Percentiles rank a stretch among this genome's conserved stretches.
phyloP scores from a whole-genome alignment of 2,329 filamentous ascomycete species.

The Davidsoniella neocaledoniae region DNA sequence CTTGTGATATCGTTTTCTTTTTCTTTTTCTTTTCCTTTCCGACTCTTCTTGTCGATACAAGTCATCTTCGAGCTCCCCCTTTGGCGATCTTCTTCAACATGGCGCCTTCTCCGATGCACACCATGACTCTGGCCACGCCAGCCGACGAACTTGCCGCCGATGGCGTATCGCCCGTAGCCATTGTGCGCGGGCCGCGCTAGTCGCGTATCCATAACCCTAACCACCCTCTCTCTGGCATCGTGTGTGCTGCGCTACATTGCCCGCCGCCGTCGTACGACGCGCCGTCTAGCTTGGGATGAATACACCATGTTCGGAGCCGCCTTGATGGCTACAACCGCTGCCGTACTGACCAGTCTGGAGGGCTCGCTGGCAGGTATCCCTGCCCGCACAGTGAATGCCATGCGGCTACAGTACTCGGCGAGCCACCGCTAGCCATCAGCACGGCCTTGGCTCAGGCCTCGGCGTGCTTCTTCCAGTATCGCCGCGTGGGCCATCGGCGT shows the following conservation, averaged over 20 bases:
- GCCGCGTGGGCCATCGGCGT: constrained; percentile 17
- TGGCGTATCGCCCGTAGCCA: neutral
- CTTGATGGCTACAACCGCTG: neutral
- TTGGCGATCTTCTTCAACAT: neutral
- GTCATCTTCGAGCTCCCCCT: too few species aligned
- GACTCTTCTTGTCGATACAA: too few species aligned
- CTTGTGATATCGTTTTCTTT: too few species aligned
- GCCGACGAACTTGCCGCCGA: neutral
- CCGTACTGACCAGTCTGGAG: neutral
- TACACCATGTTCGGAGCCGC: constrained; percentile 18
- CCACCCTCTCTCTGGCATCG: constrained; percentile 19
- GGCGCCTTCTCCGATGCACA: constrained; percentile 1
- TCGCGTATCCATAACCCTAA: constrained; percentile 21
- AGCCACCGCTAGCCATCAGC: constrained; percentile 8
- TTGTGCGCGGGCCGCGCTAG: constrained; percentile 21
- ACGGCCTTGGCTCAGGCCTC: constrained; percentile 22
- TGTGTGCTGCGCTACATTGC: constrained; percentile 20
- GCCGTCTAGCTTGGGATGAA: constrained; percentile 20
- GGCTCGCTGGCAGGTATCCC: neutral
- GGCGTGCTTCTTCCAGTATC: constrained; percentile 22
- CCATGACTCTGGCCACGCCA: neutral
- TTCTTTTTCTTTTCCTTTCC: too few species aligned
- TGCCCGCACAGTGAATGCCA: neutral
- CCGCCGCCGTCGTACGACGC: constrained; percentile 16
- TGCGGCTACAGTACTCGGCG: constrained; percentile 1